phyloP scores from a whole-genome alignment of 805 yeast genomes.

The Candida multigemmis region DNA sequence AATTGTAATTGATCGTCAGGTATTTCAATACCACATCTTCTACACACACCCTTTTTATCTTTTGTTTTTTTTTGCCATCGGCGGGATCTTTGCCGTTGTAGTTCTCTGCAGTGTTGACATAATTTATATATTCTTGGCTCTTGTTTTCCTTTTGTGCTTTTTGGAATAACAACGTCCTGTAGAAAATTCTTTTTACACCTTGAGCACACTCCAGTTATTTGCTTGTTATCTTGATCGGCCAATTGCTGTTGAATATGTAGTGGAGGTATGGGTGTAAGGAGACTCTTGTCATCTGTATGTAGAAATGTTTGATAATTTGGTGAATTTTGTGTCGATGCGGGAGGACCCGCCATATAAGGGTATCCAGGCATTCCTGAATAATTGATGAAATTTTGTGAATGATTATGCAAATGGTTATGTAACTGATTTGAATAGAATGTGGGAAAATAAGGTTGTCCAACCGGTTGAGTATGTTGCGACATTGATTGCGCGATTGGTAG shows the following conservation, averaged over 20 bases:
- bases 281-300: no score
- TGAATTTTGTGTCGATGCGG: no score
- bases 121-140: constrained; percentile 40
- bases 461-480: no score
- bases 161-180: constrained; percentile 29
- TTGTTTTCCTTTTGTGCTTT: constrained; percentile 5
- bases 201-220: constrained; percentile 32
- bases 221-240: constrained; percentile 9
- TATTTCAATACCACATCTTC: constrained; percentile 52
- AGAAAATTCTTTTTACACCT: constrained; percentile 54
- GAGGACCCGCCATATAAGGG: no score
- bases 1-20: constrained; percentile 41
- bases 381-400: no score
- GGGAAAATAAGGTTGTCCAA: no score
- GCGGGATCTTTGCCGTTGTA: constrained; percentile 53
- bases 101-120: constrained; percentile 56
- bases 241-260: constrained; percentile 34
- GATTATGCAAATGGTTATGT: no score
- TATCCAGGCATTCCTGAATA: no score
- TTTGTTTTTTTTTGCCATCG: constrained; percentile 59
- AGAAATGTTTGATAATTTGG: no score
- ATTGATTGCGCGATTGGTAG: no score
- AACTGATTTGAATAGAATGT: no score
- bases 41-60: constrained; percentile 52
- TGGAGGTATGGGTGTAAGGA: constrained; percentile 31